Evolutionary conservation across 2,329 filamentous ascomycete species (phyloP).

Genomic region (Fusarium mangiferae): DNA sequence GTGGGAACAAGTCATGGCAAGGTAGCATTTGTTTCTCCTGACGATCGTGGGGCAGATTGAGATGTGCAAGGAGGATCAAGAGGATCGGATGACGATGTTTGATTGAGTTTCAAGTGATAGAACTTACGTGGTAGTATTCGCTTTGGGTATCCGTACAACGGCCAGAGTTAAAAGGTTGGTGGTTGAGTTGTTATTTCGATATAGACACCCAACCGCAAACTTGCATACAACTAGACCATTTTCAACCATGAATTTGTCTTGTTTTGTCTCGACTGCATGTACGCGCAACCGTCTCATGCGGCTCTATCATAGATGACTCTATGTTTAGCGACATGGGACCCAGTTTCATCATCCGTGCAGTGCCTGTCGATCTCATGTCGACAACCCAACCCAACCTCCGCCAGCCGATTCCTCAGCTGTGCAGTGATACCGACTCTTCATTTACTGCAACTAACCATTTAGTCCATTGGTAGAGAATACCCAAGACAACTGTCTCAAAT

Average conservation of each 20-base stretch:
- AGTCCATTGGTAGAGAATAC: not conserved
- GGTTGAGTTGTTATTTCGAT: not conserved
- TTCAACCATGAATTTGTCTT: not conserved
- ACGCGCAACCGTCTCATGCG: constrained; percentile 27
- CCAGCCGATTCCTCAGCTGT: not conserved
- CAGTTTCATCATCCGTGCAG: constrained; percentile 6
- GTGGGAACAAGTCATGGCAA: not conserved
- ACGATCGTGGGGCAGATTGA: constrained; percentile 31
- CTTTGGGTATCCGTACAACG: not conserved
- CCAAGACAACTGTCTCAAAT: not conserved
- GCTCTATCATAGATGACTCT: constrained; percentile 21
- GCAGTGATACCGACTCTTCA: not conserved
- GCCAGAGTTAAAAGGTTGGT: not conserved
- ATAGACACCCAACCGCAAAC: not conserved
- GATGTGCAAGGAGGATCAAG: constrained; percentile 21
- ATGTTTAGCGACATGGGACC: constrained; percentile 23
- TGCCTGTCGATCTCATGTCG: constrained; percentile 27
- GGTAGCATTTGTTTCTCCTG: constrained; percentile 21
- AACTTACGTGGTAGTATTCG: not conserved
- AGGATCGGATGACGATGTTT: not conserved
- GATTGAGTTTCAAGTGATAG: not conserved
- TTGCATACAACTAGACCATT: not conserved
- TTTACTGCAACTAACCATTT: not conserved
- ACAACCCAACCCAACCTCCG: not conserved
- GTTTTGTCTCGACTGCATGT: not conserved